These are phyloP conservation scores for Limtongozyma cylindracea DNA, from an alignment of 805 yeast species.

Conservation along the genomic window DNA sequence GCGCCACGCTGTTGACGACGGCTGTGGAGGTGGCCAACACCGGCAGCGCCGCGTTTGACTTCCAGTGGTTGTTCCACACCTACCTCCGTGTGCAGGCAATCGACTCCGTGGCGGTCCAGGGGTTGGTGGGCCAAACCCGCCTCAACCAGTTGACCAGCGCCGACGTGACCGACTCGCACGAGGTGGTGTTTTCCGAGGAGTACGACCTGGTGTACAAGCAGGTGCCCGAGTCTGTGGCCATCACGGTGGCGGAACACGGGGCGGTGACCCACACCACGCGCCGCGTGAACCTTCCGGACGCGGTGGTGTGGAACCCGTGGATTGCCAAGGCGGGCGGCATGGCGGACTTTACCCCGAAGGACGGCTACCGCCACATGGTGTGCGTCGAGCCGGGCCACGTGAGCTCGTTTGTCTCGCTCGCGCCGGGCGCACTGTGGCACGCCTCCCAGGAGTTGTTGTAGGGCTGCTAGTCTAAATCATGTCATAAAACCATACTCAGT, in stretches of 20 bases:
- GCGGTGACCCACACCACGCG: constrained; percentile 43
- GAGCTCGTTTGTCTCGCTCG: constrained; percentile 30
- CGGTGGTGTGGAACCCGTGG: constrained; percentile 99
- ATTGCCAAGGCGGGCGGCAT: constrained; percentile 51
- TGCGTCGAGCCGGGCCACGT: constrained; percentile 93
- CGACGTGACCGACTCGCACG: constrained; percentile 48
- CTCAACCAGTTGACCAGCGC: constrained; percentile 53
- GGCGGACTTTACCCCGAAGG: constrained; percentile 74
- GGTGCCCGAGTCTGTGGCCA: constrained; percentile 22
- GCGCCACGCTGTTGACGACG: constrained; percentile 32
- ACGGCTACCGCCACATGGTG: constrained; percentile 68
- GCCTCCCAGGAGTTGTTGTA: no score
- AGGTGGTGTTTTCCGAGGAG: constrained; percentile 48
- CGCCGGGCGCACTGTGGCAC: constrained; percentile 54
- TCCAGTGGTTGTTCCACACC: constrained; percentile 91
- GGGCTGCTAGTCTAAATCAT: no score
- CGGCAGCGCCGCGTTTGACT: constrained; percentile 40
- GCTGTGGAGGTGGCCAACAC: constrained; percentile 54
- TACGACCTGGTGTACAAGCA: constrained; percentile 64
- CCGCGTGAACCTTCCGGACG: constrained; percentile 35
- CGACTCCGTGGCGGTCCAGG: constrained; percentile 52
- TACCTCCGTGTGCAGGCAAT: constrained; percentile 58
- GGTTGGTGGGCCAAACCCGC: constrained; percentile 47
- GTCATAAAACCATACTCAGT: no score
- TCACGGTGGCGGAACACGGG: constrained; percentile 51